Evolutionary conservation across 441 rosid genomes (phyloP).

Genomic region (Gossypium laxum): DNA sequence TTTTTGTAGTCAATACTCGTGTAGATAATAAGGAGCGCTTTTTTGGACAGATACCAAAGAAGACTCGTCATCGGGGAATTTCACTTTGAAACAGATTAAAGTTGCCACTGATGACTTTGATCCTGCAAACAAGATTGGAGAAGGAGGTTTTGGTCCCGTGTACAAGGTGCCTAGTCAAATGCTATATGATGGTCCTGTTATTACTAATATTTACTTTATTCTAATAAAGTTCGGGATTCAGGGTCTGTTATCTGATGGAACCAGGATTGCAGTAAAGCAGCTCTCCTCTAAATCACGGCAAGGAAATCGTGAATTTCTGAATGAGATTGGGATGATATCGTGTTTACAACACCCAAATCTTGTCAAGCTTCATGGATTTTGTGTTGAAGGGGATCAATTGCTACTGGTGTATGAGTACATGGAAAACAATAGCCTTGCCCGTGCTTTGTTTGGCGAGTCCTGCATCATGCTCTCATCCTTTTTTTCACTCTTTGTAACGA

Average conservation of each 20-base stretch:
- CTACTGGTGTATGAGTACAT: slow-evolving; percentile 58
- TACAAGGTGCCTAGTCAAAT: slow-evolving; percentile 43
- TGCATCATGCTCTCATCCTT: background rate
- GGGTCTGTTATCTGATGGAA: slow-evolving; percentile 49
- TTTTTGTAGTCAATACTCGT: background rate
- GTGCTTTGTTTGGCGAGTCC: slow-evolving; percentile 49
- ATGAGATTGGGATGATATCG: slow-evolving; percentile 57
- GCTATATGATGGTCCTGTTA: background rate
- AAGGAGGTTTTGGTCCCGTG: slow-evolving; percentile 81
- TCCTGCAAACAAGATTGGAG: slow-evolving; percentile 60
- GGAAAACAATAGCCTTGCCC: slow-evolving; percentile 63
- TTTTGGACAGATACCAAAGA: slow-evolving; percentile 24
- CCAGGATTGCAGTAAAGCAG: slow-evolving; percentile 55
- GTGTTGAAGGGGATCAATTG: slow-evolving; percentile 53
- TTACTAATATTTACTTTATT: background rate
- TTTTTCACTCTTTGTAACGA: background rate
- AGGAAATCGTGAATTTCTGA: slow-evolving; percentile 63
- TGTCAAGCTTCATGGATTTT: slow-evolving; percentile 59
- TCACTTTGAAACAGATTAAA: slow-evolving; percentile 54
- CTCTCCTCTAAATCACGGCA: slow-evolving; percentile 60
- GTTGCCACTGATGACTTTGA: slow-evolving; percentile 57
- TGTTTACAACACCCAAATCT: slow-evolving; percentile 65
- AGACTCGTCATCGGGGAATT: slow-evolving; percentile 37
- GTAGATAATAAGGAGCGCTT: background rate
- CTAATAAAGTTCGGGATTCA: slow-evolving; percentile 18